These are phyloP conservation scores for Kregervanrija pseudodelftensis DNA, from an alignment of 805 yeast genomes.

Conservation along the genomic window DNA sequence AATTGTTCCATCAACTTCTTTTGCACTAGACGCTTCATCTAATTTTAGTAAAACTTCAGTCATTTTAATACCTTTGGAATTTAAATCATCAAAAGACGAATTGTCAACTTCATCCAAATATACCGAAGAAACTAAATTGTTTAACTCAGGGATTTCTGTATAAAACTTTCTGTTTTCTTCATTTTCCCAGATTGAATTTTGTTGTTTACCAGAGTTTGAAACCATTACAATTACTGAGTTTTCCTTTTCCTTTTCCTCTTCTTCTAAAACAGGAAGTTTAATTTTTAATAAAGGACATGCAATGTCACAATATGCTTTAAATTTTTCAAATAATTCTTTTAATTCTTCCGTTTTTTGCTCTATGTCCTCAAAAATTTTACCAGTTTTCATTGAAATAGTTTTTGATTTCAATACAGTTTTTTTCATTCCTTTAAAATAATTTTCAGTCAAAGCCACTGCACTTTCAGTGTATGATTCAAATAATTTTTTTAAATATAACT, in stretches of 20 bases:
- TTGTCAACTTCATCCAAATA: constrained; percentile 9
- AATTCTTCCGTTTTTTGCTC: constrained; percentile 22
- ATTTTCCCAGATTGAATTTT: constrained; percentile 48
- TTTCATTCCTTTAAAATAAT: constrained; percentile 29
- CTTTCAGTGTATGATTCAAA: constrained; percentile 38
- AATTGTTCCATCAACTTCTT: constrained; percentile 44
- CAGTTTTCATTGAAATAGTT: constrained; percentile 59
- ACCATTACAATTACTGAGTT: constrained; percentile 12
- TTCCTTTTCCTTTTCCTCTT: constrained; percentile 19
- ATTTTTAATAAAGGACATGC: constrained; percentile 37
- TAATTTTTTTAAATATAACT: constrained; percentile 25
- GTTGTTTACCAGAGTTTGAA: constrained; percentile 12
- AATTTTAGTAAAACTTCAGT: constrained; percentile 10
- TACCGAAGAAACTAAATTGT: constrained; percentile 27
- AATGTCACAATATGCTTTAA: constrained; percentile 34
- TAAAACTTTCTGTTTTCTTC: constrained; percentile 62
- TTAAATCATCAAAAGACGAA: constrained; percentile 6
- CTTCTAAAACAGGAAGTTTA: constrained; percentile 30
- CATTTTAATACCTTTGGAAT: constrained; percentile 12
- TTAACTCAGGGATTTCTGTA: constrained; percentile 41
- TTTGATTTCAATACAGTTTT: constrained; percentile 35
- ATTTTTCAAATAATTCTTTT: constrained; percentile 31
- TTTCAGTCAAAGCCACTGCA: constrained; percentile 30
- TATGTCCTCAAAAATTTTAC: constrained; percentile 40
- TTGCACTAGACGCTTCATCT: constrained; percentile 35